Conservation (phyloP, 176 grass and related monocot species). For the Olyra latifolia region DNA sequence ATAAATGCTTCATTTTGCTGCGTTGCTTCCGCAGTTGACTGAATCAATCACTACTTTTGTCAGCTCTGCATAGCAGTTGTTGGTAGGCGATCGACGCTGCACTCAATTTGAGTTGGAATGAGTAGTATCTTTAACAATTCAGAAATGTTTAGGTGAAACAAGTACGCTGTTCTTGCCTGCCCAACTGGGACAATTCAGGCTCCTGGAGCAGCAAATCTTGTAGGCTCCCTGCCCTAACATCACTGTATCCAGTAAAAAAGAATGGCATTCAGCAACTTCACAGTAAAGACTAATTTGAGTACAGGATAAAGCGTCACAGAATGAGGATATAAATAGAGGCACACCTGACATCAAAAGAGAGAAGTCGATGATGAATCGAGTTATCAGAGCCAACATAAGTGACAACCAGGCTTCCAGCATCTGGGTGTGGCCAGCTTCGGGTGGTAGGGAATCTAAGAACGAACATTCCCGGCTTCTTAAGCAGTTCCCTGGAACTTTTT, state of each 20-base stretch:
- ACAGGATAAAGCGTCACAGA: not conserved
- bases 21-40: not conserved
- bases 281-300: not conserved
- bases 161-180: conserved; percentile 49
- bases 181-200: conserved; percentile 63
- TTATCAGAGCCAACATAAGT: conserved; percentile 66
- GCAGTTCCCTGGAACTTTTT: conserved; percentile 41
- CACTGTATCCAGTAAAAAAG: conserved; percentile 34
- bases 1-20: not conserved
- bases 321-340: not conserved
- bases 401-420: conserved; percentile 78
- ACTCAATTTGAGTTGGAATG: conserved; percentile 28
- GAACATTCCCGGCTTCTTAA: conserved; percentile 63
- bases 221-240: conserved; percentile 50
- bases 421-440: conserved; percentile 93
- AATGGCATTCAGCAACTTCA: conserved; percentile 11
- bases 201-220: conserved; percentile 86
- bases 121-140: not conserved
- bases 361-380: conserved; percentile 65
- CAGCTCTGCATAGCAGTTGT: not conserved
- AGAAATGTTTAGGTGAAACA: not conserved
- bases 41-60: not conserved
- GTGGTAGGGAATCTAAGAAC: conserved; percentile 84
- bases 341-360: conserved; percentile 68
- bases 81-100: conserved; percentile 62